phyloP scores from a whole-genome alignment of 805 yeast genomes.

The Pichia cabralensis region DNA sequence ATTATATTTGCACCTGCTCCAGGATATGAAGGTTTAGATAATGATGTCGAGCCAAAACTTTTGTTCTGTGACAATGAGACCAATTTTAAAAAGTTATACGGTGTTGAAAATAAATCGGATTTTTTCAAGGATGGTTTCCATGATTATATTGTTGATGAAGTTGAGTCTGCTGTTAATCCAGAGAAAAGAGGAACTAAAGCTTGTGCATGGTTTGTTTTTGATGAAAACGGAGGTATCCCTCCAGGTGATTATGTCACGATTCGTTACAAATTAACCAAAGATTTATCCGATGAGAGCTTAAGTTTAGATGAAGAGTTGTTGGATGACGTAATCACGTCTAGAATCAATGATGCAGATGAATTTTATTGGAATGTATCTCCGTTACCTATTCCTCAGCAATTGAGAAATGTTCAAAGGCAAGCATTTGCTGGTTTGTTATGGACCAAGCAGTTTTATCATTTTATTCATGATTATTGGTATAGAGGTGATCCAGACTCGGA shows the following conservation, averaged over 20 bases:
- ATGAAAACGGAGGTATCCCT: conserved; percentile 67
- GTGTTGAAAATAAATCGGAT: conserved; percentile 45
- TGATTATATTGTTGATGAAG: conserved; percentile 60
- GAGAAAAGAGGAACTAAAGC: conserved; percentile 68
- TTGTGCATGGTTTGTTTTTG: conserved; percentile 76
- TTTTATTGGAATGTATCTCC: conserved; percentile 87
- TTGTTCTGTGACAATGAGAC: conserved; percentile 88
- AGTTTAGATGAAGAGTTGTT: conserved; percentile 62
- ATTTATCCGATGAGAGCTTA: conserved; percentile 24
- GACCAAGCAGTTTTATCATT: conserved; percentile 88
- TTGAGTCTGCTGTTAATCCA: conserved; percentile 58
- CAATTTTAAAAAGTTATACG: conserved; percentile 58
- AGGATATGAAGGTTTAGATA: conserved; percentile 44
- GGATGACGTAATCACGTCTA: conserved; percentile 55
- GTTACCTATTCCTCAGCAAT: conserved; percentile 67
- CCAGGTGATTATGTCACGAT: conserved; percentile 82
- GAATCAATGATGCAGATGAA: conserved; percentile 85
- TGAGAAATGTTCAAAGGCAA: conserved; percentile 80
- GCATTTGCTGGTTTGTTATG: conserved; percentile 90
- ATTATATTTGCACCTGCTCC: conserved; percentile 78
- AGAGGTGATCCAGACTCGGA: conserved; percentile 72
- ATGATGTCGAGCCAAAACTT: conserved; percentile 67
- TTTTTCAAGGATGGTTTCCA: conserved; percentile 89
- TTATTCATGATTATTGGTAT: conserved; percentile 79
- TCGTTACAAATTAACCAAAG: conserved; percentile 51